Evolutionary conservation across 495 filamentous ascomycete species (phyloP), one percentile per base, ranked within the genome.

Genomic region (Baudoinia panamericana): DNA sequence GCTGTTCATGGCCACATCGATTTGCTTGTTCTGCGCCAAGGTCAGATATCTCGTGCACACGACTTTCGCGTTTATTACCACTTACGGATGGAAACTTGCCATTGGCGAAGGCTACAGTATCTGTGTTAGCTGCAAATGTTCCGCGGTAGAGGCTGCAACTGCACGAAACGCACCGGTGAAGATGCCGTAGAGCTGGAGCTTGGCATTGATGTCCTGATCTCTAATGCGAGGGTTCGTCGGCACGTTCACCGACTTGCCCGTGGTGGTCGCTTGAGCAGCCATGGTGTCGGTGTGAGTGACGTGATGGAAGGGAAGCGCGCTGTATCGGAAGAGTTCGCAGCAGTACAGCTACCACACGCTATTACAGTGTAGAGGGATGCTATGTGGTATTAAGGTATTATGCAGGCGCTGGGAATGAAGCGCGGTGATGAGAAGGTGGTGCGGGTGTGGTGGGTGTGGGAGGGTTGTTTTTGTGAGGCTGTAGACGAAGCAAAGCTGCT

Each of bases 101-200:
- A 49, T 73, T 72, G 51, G 82, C 70, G 66, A 97, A 95, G 25
- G 82, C 90, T n/a, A n/a, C n/a, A 82, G 46, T 30, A 39, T 27
- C 27, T 24, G 8, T n/a, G n/a, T n/a, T n/a, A n/a, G n/a, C n/a
- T n/a, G n/a, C n/a, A 27, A 21, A 33, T 22, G 23, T 31, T 33
- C 41, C 29, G 52, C 45, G 27, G 11, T 20, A 21, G 25, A 40
- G 30, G 11, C 8, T 8, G 13, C 34, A 18, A 30, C 16, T 36
- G 35, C n/a, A n/a, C 35, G 24, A 18, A 11, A 60, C 65, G 42
- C 66, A 81, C 79, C 78, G 52, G 74, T 74, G 59, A 76, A 72
- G 58, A 96, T 95, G 55, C 92, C 90, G 57, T 87, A 96, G 17
- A 96, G 63, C 61, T 94, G 90, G 30, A 97, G 76, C 67, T 97